Evolutionary conservation across 768 basidiomycete species (phyloP), one percentile per base, ranked within the genome.

Genomic region (Daedaleopsis nitida): DNA sequence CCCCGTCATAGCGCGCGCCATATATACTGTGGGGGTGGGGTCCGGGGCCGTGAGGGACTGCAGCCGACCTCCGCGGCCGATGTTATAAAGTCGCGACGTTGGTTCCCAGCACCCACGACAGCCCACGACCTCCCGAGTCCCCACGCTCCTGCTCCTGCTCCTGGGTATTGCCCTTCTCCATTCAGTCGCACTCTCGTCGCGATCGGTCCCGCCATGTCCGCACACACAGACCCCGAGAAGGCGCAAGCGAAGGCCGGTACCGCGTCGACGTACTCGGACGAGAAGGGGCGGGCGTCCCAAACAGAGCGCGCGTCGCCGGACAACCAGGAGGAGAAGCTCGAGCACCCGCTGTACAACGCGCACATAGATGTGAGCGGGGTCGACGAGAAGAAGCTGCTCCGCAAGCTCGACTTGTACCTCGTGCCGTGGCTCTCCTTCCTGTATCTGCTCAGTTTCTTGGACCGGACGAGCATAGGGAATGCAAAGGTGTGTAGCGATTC

Each of bases 311-410:
- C 47, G 13, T 59, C 57, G 12, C 55, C 32, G 19, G 66, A 67
- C 3, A 17, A 10, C 24, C 60, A 42, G 13, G 68, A 60, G 32
- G 57, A 64, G 39, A 60, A 66, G 24, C 49, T 63, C n/a, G 49
- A 63, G 44, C 48, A 58, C 17, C 57, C 57, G 42, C 55, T 74
- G 52, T 78, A 73, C 63, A 78, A 76, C 56, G 63, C 39, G 39
- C 39, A 42, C 17, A 10, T 42, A 3, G 39, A 42, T 11, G 39
- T 42, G 5, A 42, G 39, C 39, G 39, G 39, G 11, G 39, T 42
- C 2, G 39, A 81, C n/a, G 75, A 83, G 39, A 12, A 17, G 17
- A 42, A 42, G 39, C 39, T 42, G 5, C 4, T 42, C 17, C 39
- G 39, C 39, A 42, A 42, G 39, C 39, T 42, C 39, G 39, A 42